These are phyloP conservation scores for Amphicarpaea edgeworthii DNA, from an alignment of 306 rosid species.

Conservation along the genomic window DNA sequence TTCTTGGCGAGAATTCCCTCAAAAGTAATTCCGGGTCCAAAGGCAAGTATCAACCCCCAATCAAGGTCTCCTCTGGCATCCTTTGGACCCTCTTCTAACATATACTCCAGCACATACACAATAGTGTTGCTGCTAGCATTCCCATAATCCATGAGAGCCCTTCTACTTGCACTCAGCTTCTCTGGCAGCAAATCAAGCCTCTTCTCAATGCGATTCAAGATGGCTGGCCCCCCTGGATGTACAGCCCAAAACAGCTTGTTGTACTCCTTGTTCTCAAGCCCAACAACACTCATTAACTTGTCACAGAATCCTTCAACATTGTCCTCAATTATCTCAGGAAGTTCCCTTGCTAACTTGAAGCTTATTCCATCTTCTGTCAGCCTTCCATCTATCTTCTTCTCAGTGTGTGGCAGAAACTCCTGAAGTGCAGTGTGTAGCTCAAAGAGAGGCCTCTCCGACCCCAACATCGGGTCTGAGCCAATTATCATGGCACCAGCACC, in stretches of 20 bases:
- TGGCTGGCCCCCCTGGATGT: conserved; percentile 95
- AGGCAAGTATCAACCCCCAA: conserved; percentile 92
- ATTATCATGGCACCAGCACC: conserved; percentile 90
- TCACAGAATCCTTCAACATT: conserved; percentile 80
- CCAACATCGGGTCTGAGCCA: conserved; percentile 65
- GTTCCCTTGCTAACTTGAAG: conserved; percentile 81
- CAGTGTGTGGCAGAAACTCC: conserved; percentile 73
- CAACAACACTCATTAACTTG: conserved; percentile 56
- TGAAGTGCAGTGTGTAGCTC: conserved; percentile 89
- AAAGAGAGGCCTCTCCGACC: conserved; percentile 70
- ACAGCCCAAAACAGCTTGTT: conserved; percentile 88
- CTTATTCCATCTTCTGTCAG: conserved; percentile 91
- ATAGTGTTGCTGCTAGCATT: conserved; percentile 91
- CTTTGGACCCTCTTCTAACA: conserved; percentile 71
- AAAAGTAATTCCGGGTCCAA: conserved; percentile 92
- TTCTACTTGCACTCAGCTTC: conserved; percentile 77
- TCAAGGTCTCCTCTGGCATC: conserved; percentile 54
- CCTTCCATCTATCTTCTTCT: conserved; percentile 85
- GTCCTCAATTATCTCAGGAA: conserved; percentile 89
- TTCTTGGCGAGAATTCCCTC: conserved; percentile 92
- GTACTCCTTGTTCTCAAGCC: conserved; percentile 60
- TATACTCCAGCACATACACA: conserved; percentile 86
- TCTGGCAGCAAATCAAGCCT: conserved; percentile 78
- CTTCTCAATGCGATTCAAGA: conserved; percentile 81
- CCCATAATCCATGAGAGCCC: conserved; percentile 86